phyloP scores from a whole-genome alignment of 2,329 filamentous ascomycete species.

The Pestalotiopsis sp. region DNA sequence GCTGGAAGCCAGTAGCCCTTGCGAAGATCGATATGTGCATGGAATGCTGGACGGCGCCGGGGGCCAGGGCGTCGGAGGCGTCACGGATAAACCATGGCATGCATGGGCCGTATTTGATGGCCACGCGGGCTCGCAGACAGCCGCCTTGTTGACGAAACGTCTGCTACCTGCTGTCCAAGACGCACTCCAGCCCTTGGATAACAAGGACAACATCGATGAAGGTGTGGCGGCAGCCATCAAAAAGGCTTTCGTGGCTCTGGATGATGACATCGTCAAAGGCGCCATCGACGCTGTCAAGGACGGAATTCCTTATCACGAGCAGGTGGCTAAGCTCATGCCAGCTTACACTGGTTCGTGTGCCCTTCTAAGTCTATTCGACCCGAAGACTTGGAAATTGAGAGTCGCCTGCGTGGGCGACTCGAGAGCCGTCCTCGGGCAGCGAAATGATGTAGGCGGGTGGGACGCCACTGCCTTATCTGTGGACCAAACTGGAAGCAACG shows the following conservation, averaged over 20 bases:
- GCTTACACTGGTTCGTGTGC: slow-evolving; percentile 31
- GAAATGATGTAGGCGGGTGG: slow-evolving; percentile 47
- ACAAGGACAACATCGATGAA: neutral
- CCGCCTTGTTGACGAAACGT: slow-evolving; percentile 28
- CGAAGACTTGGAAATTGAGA: slow-evolving; percentile 49
- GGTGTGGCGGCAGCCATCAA: slow-evolving; percentile 30
- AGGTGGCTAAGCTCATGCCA: slow-evolving; percentile 25
- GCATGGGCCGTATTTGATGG: slow-evolving; percentile 36
- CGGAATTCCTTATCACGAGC: slow-evolving; percentile 26
- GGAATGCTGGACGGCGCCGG: slow-evolving; percentile 27
- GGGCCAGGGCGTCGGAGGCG: neutral
- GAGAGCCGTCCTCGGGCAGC: slow-evolving; percentile 59
- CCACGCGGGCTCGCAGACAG: slow-evolving; percentile 35
- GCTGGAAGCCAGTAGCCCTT: slow-evolving; percentile 32
- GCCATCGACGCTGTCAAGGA: slow-evolving; percentile 28
- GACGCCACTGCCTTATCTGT: slow-evolving; percentile 54
- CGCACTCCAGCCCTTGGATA: slow-evolving; percentile 17
- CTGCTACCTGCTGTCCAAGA: slow-evolving; percentile 29
- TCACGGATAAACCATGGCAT: slow-evolving; percentile 23
- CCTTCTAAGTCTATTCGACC: slow-evolving; percentile 59
- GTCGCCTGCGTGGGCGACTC: slow-evolving; percentile 70
- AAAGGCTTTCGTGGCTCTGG: slow-evolving; percentile 37
- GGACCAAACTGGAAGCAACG: slow-evolving; percentile 67
- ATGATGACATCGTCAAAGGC: slow-evolving; percentile 30
- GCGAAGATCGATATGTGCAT: slow-evolving; percentile 33